Evolutionary conservation across 345 rosid species (phyloP).

Genomic region (Linum lewisii): DNA sequence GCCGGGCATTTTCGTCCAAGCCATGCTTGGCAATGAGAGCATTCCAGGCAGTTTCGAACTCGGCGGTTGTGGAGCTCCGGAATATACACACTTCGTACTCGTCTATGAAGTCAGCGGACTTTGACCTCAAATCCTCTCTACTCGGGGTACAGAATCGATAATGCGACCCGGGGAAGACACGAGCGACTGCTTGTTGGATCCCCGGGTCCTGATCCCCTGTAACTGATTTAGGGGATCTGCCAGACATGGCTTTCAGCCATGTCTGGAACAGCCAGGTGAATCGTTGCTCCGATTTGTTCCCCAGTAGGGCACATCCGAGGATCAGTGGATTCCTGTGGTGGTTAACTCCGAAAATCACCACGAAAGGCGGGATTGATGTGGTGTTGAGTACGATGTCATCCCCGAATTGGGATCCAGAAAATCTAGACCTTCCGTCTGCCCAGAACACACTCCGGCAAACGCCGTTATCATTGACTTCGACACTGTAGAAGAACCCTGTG

Average conservation of each 20-base stretch:
- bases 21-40: slow-evolving; percentile 49
- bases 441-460: slow-evolving; percentile 66
- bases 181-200: slow-evolving; percentile 58
- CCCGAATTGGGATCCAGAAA: slow-evolving; percentile 77
- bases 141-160: slow-evolving; percentile 70
- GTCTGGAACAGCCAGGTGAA: slow-evolving; percentile 73
- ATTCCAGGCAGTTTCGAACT: slow-evolving; percentile 62
- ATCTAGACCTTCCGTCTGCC: slow-evolving; percentile 92
- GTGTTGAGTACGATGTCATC: slow-evolving; percentile 65
- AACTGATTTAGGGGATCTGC: slow-evolving; percentile 57
- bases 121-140: slow-evolving; percentile 44
- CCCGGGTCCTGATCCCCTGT: slow-evolving; percentile 76
- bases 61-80: slow-evolving; percentile 52
- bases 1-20: slow-evolving; percentile 54
- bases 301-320: slow-evolving; percentile 75
- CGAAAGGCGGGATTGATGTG: slow-evolving; percentile 46
- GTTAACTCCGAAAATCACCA: slow-evolving; percentile 71
- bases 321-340: slow-evolving; percentile 87
- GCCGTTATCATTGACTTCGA: slow-evolving; percentile 42
- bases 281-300: slow-evolving; percentile 61
- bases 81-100: slow-evolving; percentile 68
- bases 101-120: slow-evolving; percentile 45
- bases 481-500: slow-evolving; percentile 70
- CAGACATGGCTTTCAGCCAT: slow-evolving; percentile 76
- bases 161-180: slow-evolving; percentile 63